Conservation (phyloP, 495 filamentous ascomycete genomes). For the Podospora pseudopauciseta region DNA sequence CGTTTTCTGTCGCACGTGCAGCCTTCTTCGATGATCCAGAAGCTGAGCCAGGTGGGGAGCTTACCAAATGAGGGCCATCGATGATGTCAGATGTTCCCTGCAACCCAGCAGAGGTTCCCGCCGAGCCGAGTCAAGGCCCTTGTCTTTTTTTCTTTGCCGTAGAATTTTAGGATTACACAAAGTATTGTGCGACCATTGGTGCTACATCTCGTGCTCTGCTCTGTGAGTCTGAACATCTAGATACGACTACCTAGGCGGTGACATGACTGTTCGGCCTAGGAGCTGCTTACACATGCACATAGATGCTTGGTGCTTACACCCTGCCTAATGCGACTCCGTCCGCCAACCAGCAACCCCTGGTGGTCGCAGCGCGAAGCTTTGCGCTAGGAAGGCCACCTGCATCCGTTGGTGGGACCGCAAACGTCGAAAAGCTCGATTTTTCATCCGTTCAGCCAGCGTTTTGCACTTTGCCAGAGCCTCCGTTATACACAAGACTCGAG, state of each 20-base stretch:
- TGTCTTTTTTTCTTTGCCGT: not conserved
- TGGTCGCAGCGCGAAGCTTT: not conserved
- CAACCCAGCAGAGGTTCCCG: not conserved
- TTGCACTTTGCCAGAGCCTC: not conserved
- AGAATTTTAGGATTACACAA: not conserved
- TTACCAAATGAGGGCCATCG: not conserved
- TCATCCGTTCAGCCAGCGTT: not conserved
- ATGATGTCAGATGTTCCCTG: slow-evolving; percentile 10
- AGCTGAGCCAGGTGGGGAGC: slow-evolving; percentile 6
- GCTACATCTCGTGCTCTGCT: not conserved
- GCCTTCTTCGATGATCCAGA: not conserved
- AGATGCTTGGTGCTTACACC: not conserved
- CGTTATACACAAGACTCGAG: not conserved
- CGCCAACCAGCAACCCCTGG: not conserved
- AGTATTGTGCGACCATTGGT: not conserved
- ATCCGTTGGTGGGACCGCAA: not conserved
- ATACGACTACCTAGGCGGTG: not conserved
- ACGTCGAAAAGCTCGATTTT: not conserved
- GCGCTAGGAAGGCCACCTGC: not conserved
- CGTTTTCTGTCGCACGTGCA: not conserved
- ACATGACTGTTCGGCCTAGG: not conserved
- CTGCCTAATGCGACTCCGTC: not conserved
- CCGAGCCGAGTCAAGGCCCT: not conserved
- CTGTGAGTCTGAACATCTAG: not conserved
- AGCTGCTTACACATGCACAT: not conserved